These are phyloP conservation scores for Phytophthora pisi DNA, from an alignment of 352 stramenopile species.

Conservation along the genomic window DNA sequence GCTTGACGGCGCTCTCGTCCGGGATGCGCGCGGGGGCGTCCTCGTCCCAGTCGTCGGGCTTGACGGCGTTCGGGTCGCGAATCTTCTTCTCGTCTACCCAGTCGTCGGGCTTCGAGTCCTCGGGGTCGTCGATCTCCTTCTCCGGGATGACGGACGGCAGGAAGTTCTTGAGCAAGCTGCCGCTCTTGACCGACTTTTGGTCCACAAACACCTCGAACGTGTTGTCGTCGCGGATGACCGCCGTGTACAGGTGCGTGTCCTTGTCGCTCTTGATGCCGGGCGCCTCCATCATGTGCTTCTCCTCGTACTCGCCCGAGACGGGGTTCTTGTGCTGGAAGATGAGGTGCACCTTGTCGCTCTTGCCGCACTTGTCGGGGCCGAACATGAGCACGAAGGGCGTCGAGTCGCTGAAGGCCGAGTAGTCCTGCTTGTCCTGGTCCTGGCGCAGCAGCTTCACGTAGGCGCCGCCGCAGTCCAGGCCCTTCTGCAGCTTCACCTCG, in stretches of 20 bases:
- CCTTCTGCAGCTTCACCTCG: slow-evolving; percentile 93
- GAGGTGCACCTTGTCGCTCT: slow-evolving; percentile 94
- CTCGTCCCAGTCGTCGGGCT: slow-evolving; percentile 95
- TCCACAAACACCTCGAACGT: slow-evolving; percentile 94
- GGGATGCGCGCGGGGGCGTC: slow-evolving; percentile 84
- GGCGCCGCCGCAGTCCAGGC: slow-evolving; percentile 90
- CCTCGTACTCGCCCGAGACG: slow-evolving; percentile 89
- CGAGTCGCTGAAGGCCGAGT: slow-evolving; percentile 76
- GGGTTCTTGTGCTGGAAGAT: slow-evolving; percentile 96
- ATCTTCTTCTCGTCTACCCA: slow-evolving; percentile 93
- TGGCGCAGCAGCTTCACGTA: slow-evolving; percentile 94
- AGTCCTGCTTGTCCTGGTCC: slow-evolving; percentile 50
- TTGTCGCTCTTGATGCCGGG: slow-evolving; percentile 85
- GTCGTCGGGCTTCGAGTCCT: slow-evolving; percentile 91
- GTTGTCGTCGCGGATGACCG: slow-evolving; percentile 90
- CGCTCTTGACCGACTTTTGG: slow-evolving; percentile 78
- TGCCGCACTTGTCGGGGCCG: slow-evolving; percentile 94
- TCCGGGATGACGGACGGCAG: slow-evolving; percentile 83
- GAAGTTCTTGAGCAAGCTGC: slow-evolving; percentile 87
- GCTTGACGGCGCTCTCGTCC: slow-evolving; percentile 89
- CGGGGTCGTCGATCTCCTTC: slow-evolving; percentile 93
- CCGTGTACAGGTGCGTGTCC: slow-evolving; percentile 92
- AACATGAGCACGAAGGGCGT: slow-evolving; percentile 97
- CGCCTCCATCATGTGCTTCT: slow-evolving; percentile 92
- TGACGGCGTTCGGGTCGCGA: slow-evolving; percentile 82